Conservation (phyloP, 1,284 basidiomycete genomes). For the Malassezia slooffiae region DNA sequence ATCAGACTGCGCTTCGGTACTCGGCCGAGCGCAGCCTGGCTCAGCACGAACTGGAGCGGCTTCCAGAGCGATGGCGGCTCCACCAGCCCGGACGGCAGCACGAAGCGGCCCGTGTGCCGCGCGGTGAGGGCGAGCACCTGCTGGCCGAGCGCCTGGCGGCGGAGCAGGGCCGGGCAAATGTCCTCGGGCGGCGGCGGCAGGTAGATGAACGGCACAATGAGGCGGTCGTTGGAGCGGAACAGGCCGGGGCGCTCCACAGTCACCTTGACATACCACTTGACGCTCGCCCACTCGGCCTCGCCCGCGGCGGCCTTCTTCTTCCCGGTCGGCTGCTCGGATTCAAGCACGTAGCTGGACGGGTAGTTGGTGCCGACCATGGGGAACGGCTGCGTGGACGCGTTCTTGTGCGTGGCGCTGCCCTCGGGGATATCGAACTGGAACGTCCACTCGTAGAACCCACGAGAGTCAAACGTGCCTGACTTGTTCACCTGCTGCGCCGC, state of each 20-base stretch:
- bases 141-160: conserved; percentile 17
- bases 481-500: background rate
- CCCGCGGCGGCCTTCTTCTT: conserved; percentile 5
- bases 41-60: conserved; percentile 1
- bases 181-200: conserved; percentile 26
- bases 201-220: conserved; percentile 37
- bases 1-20: conserved; percentile 7
- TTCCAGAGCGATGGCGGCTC: conserved; percentile 13
- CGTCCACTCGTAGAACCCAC: conserved; percentile 17
- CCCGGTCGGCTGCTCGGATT: conserved; percentile 8
- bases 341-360: conserved; percentile 15
- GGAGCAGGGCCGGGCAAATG: conserved; percentile 13
- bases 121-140: conserved; percentile 18
- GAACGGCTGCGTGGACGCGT: conserved; percentile 7
- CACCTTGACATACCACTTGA: conserved; percentile 39
- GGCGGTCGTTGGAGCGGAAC: conserved; percentile 28
- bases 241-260: conserved; percentile 32
- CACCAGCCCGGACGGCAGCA: conserved; percentile 2
- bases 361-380: conserved; percentile 15
- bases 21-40: conserved; percentile 2
- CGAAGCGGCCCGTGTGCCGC: background rate
- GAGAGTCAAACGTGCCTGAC: conserved; percentile 6
- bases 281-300: conserved; percentile 26
- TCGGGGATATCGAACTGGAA: conserved; percentile 25
- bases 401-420: conserved; percentile 10